Evolutionary conservation across 495 filamentous ascomycete species (phyloP), one percentile per base, ranked within the genome.

Genomic region (Aspergillus taichungensis): DNA sequence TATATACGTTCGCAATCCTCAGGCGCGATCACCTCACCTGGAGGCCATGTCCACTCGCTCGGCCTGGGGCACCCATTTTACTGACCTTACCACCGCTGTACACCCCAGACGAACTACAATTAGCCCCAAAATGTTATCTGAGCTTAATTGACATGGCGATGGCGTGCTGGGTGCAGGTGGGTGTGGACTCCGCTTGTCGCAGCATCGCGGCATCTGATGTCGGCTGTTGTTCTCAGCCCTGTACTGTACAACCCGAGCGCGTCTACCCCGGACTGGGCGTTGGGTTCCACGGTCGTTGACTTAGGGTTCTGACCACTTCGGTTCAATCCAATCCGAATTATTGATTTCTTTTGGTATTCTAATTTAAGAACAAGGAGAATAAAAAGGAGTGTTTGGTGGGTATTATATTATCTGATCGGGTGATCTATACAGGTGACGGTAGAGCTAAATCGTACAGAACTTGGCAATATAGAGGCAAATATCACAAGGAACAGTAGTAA

Each of bases 11-110:
- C 65, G 65, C 65, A 52, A 68, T 68, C 52, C 56, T 43, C 44
- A 47, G 40, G 35, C 47, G 45, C 51, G 44, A 68, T 66, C 65
- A 68, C 65, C 57, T 68, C 64, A 68, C 61, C 40, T 30, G n/a
- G n/a, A 24, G 18, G 34, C 35, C 35, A 45, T 45, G 37, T 39
- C 40, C 33, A 45, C 37, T 42, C 24, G 31, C 40, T 34, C 27
- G 41, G 44, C 34, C 40, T 38, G 36, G 46, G 34, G 43, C 47
- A 8, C 34, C 40, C 8, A 46, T 24, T 4, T 24, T 24, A 24
- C 18, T 24, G 18, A 24, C 1, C 4, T 24, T 24, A 24, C 18
- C 18, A 24, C 18, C 18, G n/a, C n/a, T n/a, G 18, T 24, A 24
- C 18, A 4, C 18, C 18, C 18, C 18, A 44, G 42, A 18, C 35